Evolutionary conservation across 441 rosid species (phyloP), one percentile per base, ranked within the genome.

Genomic region (Bocquillonia castaneifolia): DNA sequence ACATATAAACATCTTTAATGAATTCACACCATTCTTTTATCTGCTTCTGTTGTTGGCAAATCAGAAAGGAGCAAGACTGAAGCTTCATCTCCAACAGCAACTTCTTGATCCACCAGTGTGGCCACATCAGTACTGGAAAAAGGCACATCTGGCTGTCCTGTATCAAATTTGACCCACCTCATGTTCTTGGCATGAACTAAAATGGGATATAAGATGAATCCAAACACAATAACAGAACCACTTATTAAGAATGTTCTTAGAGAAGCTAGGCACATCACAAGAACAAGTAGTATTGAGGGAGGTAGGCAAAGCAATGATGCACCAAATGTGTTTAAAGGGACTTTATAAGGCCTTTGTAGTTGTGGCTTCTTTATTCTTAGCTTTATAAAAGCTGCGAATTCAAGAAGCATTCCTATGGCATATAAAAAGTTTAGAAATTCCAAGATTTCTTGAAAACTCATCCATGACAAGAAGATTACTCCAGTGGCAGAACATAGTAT

Each of bases 361-460:
- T 88, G 86, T 0, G 97, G 92, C 67, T 87, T 91, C 79, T 86
- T 84, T 26, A 89, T 76, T 81, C 96, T 76, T 65, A 90, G 68
- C 73, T 64, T 88, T 65, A 93, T 80, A 72, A 93, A 91, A 37
- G 99, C 97, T 44, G 92, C 93, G 22, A 93, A 85, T 59, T 89
- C 96, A 1, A 93, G 88, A 70, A 93, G 91, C 98, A 89, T 93
- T 68, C 96, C 96, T 44, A 88, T 56, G 0, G 97, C 83, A 5
- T 91, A 91, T 56, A 93, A 70, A 80, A 93, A 88, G 73, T 91
- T 89, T 28, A 89, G 88, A 68, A 89, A 88, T 77, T 89, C 97
- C 59, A 91, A 63, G 66, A 93, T 93, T 80, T 93, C 94, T 71
- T 89, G 96, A 65, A 93, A 93, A 76, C 93, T 85, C 93, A 93